Evolutionary conservation across 352 stramenopile species (phyloP), one percentile per base, ranked within the genome.

Genomic region (Pythium brachiatum): DNA sequence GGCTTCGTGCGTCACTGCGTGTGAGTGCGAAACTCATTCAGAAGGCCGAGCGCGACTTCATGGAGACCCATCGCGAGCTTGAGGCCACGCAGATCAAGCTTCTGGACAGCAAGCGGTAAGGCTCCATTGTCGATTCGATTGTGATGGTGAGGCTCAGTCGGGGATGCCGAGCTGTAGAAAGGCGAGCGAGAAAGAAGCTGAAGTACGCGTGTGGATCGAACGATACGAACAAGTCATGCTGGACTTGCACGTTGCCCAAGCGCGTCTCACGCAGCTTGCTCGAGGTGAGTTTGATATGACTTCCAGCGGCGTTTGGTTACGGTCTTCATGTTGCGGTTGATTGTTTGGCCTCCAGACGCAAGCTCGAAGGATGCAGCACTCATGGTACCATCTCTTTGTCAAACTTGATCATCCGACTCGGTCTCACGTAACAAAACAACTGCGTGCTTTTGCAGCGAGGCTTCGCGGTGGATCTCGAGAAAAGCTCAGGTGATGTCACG

Each of bases 201-300:
- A 92, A 61, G 76, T 88, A 7, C 71, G 72, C 7, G 52, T 89
- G 3, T 94, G 84, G 84, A 89, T 91, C 27, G 73, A 90, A 51
- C 73, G 82, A 48, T 94, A 94, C 47, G 83, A 94, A 32, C 84
- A 94, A 57, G 84, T 90, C 23, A 94, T 92, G 82, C 75, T 94
- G 64, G 84, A 94, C 55, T 69, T 94, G 9, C 84, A 94, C 51
- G 82, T 76, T 8, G 76, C 84, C 7, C 84, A 94, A 63, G 84
- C 89, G 53, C 79, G 76, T 1, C 71, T 92, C 23, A 81, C 81
- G 3, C 82, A 91, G 58, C 15, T 81, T 1, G 81, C 82, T 11
- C 66, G 81, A 81, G 79, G 81, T 90, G 61, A 11, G 5, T 32
- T 36, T 18, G 27, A 50, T 25, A 7, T 15, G n/a, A 15, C 21